Evolutionary conservation across 768 basidiomycete genomes (phyloP), one percentile per base, ranked within the genome.

Genomic region (Serendipita sp.): DNA sequence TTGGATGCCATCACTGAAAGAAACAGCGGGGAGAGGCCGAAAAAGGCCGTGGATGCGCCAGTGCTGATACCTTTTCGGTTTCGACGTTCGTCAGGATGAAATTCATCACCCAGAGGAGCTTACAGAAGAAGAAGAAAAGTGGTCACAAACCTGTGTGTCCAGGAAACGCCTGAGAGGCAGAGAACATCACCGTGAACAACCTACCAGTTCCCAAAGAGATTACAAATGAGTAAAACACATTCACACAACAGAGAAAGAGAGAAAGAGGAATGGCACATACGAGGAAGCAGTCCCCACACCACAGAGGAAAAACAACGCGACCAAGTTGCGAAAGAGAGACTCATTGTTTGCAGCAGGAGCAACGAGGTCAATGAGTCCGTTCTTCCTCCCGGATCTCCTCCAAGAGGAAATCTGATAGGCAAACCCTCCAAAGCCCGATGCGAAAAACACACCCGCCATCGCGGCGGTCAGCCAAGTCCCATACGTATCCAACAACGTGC

Each of bases 11-110:
- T 64, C 24, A 79, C 63, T 24, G 88, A 84, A 4, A 90, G 77
- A 66, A 87, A 81, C 20, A 90, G 74, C 0, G 89, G 89, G 0
- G 89, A 91, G 34, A 90, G 77, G 17, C 89, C 87, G 68, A 89
- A 90, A 24, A 89, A 72, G 2, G 86, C 81, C 77, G 83, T 82
- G 68, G 78, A 84, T 9, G 75, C 43, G 2, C 67, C 67, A 16
- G 62, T 67, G 13, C 65, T 65, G 4, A 67, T 43, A 4, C 67
- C 67, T 31, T 28, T 62, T 2, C n/a, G n/a, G n/a, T n/a, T n/a
- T n/a, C n/a, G n/a, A n/a, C n/a, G n/a, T n/a, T n/a, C n/a, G n/a
- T n/a, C n/a, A n/a, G n/a, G n/a, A n/a, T n/a, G n/a, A n/a, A n/a
- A n/a, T n/a, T n/a, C n/a, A n/a, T n/a, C n/a, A n/a, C n/a, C n/a